phyloP scores from a whole-genome alignment of 2,329 filamentous ascomycete species.

The Pseudogymnoascus sp. region DNA sequence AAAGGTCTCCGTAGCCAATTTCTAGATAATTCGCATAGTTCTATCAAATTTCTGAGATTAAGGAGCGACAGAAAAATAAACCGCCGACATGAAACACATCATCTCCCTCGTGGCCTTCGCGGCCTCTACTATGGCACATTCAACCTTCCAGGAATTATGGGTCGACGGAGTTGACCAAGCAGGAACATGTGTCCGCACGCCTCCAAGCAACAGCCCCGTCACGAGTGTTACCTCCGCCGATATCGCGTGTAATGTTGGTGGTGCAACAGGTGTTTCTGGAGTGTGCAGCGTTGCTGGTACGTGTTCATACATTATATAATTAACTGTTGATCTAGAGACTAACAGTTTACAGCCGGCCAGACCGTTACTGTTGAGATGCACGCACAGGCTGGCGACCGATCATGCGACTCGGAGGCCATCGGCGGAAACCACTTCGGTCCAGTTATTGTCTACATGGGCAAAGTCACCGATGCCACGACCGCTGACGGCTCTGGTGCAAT shows the following conservation, averaged over 20 bases:
- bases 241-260: constrained; percentile 41
- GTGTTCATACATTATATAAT: constrained; percentile 22
- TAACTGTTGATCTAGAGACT: constrained; percentile 34
- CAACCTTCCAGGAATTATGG: constrained; percentile 39
- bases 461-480: constrained; percentile 39
- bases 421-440: constrained; percentile 39
- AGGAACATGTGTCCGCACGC: constrained; percentile 41
- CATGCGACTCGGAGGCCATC: constrained; percentile 41
- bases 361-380: constrained; percentile 45
- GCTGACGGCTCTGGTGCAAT: constrained; percentile 34
- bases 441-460: constrained; percentile 37
- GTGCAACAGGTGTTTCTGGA: constrained; percentile 29
- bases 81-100: neutral
- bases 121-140: constrained; percentile 32
- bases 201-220: constrained; percentile 43
- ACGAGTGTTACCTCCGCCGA: constrained; percentile 38
- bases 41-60: neutral
- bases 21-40: neutral
- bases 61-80: neutral
- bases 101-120: constrained; percentile 7
- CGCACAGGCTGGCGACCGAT: constrained; percentile 40
- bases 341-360: constrained; percentile 42
- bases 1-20: neutral
- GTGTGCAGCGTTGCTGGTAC: constrained; percentile 17
- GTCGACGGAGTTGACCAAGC: constrained; percentile 41